A percentile compares a stretch with the other conserved stretches of the same genome.
Evolutionary conservation across 2,329 filamentous ascomycete genomes (phyloP).

Genomic region (Cucurbitaria berberidis): DNA sequence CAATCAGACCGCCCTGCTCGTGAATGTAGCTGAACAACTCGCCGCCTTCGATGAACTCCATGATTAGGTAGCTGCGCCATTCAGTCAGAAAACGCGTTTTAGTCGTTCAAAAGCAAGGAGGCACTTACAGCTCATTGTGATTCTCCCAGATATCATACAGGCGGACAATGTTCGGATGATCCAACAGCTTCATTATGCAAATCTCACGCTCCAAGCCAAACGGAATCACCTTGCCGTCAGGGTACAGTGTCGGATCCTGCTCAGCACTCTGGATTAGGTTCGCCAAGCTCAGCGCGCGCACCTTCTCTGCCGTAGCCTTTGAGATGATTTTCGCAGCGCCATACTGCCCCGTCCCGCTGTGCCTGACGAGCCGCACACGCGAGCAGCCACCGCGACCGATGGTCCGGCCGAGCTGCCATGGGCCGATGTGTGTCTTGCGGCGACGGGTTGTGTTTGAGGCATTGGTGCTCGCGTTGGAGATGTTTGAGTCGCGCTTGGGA

Average conservation of each 20-base stretch:
- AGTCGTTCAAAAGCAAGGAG: neutral
- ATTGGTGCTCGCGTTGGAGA: conserved; percentile 63
- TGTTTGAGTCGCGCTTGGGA: conserved; percentile 54
- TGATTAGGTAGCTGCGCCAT: conserved; percentile 78
- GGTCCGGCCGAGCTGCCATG: conserved; percentile 90
- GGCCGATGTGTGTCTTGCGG: conserved; percentile 80
- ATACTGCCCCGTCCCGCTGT: conserved; percentile 76
- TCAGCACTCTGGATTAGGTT: conserved; percentile 78
- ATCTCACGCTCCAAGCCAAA: conserved; percentile 93
- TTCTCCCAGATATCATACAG: conserved; percentile 99
- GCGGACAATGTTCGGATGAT: conserved; percentile 93
- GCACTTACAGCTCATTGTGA: conserved; percentile 82
- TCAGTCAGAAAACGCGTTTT: conserved; percentile 20
- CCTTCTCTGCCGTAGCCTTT: conserved; percentile 75
- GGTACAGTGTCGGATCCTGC: conserved; percentile 58
- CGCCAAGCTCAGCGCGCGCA: conserved; percentile 84
- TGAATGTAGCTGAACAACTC: conserved; percentile 91
- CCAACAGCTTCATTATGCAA: conserved; percentile 93
- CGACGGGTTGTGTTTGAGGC: conserved; percentile 58
- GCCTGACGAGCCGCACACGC: conserved; percentile 82
- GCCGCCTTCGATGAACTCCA: conserved; percentile 85
- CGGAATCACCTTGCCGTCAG: conserved; percentile 74
- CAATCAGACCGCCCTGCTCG: conserved; percentile 71
- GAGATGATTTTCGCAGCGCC: conserved; percentile 97
- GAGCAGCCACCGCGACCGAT: conserved; percentile 90